Evolutionary conservation across 495 filamentous ascomycete genomes (phyloP), one percentile per base, ranked within the genome.

Genomic region (Neurospora tetraspora): DNA sequence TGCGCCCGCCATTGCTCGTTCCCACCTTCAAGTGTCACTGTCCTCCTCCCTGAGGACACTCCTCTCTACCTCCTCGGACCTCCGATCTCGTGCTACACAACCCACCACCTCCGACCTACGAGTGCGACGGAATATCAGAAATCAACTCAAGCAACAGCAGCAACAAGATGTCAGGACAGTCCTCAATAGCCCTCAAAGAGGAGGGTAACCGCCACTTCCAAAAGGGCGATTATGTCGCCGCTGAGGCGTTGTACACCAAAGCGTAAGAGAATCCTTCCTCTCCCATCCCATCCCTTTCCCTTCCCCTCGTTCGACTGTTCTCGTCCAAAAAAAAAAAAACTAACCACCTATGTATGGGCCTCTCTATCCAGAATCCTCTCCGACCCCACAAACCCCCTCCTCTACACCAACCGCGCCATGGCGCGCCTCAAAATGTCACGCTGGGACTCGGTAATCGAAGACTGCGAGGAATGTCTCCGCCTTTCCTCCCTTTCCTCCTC

Each of bases 401-500:
- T 92, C 68, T 94, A 90, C 85, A 96, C 95, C 38, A 99, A 99
- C 83, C 92, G 96, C 70, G 92, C 95, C 47, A 91, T 97, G 81
- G 89, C 93, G 12, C 91, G 94, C 59, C 83, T 96, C 59, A 89
- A 88, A 77, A 86, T 96, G n/a, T 78, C 59, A 80, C 84, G 85
- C 76, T 94, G 89, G 86, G 86, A 92, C n/a, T 86, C 80, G n/a
- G 93, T 91, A 38, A 90, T 97, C 75, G 85, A 88, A 43, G 96
- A 98, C 81, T 94, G 94, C 75, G 80, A 90, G 31, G 83, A 86
- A 47, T 90, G 92, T 69, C 90, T 99, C 72, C 83, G 89, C 5
- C 85, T 97, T 8, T 82, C 86, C 71, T 80, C 85, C n/a, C n/a
- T n/a, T 43, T 82, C 87, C 59, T 89, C 88, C 76, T 18, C 43